These are phyloP conservation scores for Pseudonitzschia multiseries DNA, from an alignment of 108 stramenopile species.

Conservation along the genomic window DNA sequence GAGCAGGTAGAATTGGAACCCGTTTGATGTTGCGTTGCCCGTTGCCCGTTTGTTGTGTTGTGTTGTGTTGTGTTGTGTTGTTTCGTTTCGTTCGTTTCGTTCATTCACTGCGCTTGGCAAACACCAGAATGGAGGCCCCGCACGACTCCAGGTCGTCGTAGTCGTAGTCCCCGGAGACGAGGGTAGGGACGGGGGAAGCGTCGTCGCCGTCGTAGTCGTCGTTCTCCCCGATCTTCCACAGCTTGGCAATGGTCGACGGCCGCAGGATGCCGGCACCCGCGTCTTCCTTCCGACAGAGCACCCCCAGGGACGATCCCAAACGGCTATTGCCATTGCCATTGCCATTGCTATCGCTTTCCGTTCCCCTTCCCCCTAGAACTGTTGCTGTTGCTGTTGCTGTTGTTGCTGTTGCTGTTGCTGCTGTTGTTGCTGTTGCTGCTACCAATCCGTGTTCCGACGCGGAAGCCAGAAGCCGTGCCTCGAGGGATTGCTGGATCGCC, in stretches of 20 bases:
- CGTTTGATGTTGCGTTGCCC: too few relatives aligned
- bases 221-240: background rate
- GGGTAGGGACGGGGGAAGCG: background rate
- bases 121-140: constrained; percentile 7
- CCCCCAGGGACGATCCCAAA: too few relatives aligned
- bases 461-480: background rate
- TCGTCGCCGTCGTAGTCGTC: background rate
- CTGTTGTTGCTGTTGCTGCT: too few relatives aligned
- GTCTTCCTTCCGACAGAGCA: background rate
- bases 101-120: background rate
- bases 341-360: too few relatives aligned
- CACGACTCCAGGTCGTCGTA: constrained; percentile 2
- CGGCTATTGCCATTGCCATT: too few relatives aligned
- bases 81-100: background rate
- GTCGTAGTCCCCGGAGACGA: background rate
- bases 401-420: too few relatives aligned
- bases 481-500: background rate
- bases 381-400: too few relatives aligned
- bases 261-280: background rate
- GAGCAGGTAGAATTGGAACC: too few relatives aligned
- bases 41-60: too few relatives aligned
- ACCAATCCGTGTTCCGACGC: too few relatives aligned
- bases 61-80: too few relatives aligned
- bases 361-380: too few relatives aligned
- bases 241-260: background rate